Evolutionary conservation across 345 rosid species (phyloP), one percentile per base, ranked within the genome.

Genomic region (Eutrema japonicum): DNA sequence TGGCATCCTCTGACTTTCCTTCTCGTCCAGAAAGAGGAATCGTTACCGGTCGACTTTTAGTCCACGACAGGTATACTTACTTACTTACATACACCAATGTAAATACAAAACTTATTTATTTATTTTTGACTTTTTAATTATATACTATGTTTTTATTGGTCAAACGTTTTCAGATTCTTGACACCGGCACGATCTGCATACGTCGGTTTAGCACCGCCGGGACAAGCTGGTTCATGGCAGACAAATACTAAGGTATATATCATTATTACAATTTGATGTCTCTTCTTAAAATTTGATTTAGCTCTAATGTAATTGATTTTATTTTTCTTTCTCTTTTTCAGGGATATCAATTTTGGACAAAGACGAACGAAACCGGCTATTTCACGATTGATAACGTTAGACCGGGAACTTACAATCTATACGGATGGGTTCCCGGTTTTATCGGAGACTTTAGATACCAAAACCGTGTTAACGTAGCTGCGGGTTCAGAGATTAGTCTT

Each of bases 261-360:
- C 26, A 37, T 58, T 13, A 27, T 36, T 64, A 55, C 43, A 50
- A 29, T 68, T 67, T 29, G 14, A 27, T 26, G 27, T 14, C 27
- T 51, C 42, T 30, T 53, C 18, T 47, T 56, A 51, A 7, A n/a
- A 10, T 30, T 48, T 71, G 10, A 30, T 35, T 30, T 26, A 14
- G 48, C 58, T 35, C 43, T 38, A 5, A 13, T 36, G 29, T 35
- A 36, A 59, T 11, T 46, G 36, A 36, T 3, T 45, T 33, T 22
- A 2, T 62, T 38, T 9, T 47, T 8, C 30, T 14, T 8, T 37
- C 5, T 55, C 7, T 14, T 40, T n/a, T 5, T 36, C 74, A 94
- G 97, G 97, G 93, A 13, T 90, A 95, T 73, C 99, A 95, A 9
- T 95, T 92, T 57, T 95, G 98, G 98, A 79, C 83, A 2, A 54